These are phyloP conservation scores for Castanospermum australe DNA, from an alignment of 306 rosid genomes.

Conservation along the genomic window DNA sequence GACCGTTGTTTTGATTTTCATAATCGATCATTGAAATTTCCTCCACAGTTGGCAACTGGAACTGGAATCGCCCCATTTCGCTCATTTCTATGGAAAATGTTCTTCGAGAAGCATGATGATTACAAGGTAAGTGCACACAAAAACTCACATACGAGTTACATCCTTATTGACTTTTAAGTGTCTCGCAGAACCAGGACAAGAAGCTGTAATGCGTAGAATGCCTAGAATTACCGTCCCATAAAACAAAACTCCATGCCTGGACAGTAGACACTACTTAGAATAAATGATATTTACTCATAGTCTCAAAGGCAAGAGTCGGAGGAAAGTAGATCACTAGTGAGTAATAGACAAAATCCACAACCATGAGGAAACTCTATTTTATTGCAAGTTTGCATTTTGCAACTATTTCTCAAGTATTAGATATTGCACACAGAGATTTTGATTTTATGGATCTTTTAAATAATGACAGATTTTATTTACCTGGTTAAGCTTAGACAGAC, in stretches of 20 bases:
- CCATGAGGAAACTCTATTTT: neutral
- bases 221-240: neutral
- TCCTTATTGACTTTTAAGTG: neutral
- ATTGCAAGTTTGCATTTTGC: too few relatives aligned
- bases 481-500: neutral
- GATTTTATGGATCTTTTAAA: neutral
- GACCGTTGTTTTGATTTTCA: neutral
- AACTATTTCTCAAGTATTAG: neutral
- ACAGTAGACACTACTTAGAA: neutral
- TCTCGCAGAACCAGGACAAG: neutral
- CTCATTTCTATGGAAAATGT: conserved; percentile 86
- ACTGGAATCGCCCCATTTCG: conserved; percentile 95
- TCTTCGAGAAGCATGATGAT: conserved; percentile 82
- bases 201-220: neutral
- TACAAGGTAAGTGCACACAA: conserved; percentile 51
- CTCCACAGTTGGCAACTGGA: conserved; percentile 80
- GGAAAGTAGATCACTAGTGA: neutral
- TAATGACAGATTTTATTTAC: neutral
- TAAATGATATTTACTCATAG: neutral
- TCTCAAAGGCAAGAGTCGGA: neutral
- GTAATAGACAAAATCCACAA: neutral
- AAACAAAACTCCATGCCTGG: neutral
- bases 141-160: too few relatives aligned
- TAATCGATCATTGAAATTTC: conserved; percentile 9
- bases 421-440: neutral